phyloP scores from a whole-genome alignment of 2,329 filamentous ascomycete genomes.

The Trichoderma breve region DNA sequence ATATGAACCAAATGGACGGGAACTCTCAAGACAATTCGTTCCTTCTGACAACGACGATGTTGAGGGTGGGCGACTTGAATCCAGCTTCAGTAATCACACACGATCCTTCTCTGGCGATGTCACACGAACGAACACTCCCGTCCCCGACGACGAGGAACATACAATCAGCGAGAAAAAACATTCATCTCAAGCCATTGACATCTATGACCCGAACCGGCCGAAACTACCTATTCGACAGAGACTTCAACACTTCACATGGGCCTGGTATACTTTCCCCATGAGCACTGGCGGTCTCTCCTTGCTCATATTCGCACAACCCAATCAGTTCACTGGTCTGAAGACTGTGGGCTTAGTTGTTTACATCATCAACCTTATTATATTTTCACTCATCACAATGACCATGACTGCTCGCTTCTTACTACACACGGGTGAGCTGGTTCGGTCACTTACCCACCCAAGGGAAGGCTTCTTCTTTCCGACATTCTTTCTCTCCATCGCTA shows the following conservation, averaged over 20 bases:
- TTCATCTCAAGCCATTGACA: slow-evolving; percentile 19
- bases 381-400: slow-evolving; percentile 51
- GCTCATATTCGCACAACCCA: slow-evolving; percentile 61
- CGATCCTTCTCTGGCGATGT: slow-evolving; percentile 7
- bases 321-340: slow-evolving; percentile 60
- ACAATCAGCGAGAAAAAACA: background rate
- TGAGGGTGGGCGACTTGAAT: background rate
- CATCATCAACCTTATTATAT: slow-evolving; percentile 65
- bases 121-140: slow-evolving; percentile 5
- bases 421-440: slow-evolving; percentile 51
- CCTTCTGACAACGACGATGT: background rate
- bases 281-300: slow-evolving; percentile 68
- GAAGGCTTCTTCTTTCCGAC: slow-evolving; percentile 73
- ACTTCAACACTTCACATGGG: slow-evolving; percentile 63
- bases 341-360: slow-evolving; percentile 67
- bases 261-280: slow-evolving; percentile 75
- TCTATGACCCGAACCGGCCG: slow-evolving; percentile 25
- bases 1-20: slow-evolving; percentile 2
- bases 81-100: background rate
- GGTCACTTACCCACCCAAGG: slow-evolving; percentile 60
- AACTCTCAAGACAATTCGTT: background rate
- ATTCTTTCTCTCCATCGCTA: slow-evolving; percentile 66
- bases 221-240: slow-evolving; percentile 44
- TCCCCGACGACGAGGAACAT: background rate
- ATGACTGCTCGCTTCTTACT: slow-evolving; percentile 62